phyloP scores from a whole-genome alignment of 2,329 filamentous ascomycete genomes.

The Fusarium brachygibbosum region DNA sequence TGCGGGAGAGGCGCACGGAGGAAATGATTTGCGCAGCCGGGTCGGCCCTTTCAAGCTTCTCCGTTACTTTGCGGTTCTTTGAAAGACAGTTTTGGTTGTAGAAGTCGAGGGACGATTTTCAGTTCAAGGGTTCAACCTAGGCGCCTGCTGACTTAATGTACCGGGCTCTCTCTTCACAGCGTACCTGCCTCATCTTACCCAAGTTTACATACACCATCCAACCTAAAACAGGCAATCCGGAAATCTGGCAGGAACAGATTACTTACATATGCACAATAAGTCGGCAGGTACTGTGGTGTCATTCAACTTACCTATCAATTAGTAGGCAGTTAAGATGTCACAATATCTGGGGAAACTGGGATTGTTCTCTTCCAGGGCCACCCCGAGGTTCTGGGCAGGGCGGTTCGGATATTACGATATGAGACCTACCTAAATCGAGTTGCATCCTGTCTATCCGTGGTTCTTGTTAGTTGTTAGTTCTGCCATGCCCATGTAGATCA shows the following conservation, averaged over 20 bases:
- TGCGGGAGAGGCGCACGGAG: slow-evolving; percentile 17
- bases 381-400: not conserved
- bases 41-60: slow-evolving; percentile 18
- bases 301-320: slow-evolving; percentile 3
- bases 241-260: slow-evolving; percentile 26
- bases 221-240: slow-evolving; percentile 10
- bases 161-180: not conserved
- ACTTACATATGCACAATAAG: not conserved
- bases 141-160: slow-evolving; percentile 9
- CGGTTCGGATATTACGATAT: slow-evolving; percentile 1
- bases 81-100: slow-evolving; percentile 2
- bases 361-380: slow-evolving; percentile 15
- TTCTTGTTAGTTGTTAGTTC: not conserved
- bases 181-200: slow-evolving; percentile 2
- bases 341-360: slow-evolving; percentile 33
- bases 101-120: slow-evolving; percentile 4
- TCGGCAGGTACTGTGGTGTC: not conserved
- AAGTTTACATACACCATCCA: not conserved
- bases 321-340: slow-evolving; percentile 6
- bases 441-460: slow-evolving; percentile 7
- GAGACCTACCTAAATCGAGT: slow-evolving; percentile 8
- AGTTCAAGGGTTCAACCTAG: not conserved
- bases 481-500: slow-evolving; percentile 18
- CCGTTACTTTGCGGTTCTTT: not conserved
- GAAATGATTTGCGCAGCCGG: slow-evolving; percentile 31